phyloP scores from a whole-genome alignment of 176 grass and related monocot genomes.

The Oryza meridionalis region DNA sequence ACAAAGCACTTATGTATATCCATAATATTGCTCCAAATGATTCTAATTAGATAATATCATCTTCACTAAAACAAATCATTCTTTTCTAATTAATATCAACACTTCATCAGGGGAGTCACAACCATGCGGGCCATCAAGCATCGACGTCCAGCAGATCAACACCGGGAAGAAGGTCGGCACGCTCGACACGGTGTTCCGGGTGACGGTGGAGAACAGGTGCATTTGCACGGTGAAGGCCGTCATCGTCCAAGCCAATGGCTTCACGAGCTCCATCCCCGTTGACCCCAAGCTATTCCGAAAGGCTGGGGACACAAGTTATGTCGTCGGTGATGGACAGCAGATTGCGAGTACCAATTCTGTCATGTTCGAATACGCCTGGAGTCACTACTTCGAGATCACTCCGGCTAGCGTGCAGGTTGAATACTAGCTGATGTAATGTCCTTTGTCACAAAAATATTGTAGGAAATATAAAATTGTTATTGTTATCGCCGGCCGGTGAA shows the following conservation, averaged over 20 bases:
- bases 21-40: too few species aligned
- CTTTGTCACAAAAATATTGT: too few species aligned
- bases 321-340: not conserved
- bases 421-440: not conserved
- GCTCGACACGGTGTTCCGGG: conserved; percentile 2
- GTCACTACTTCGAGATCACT: conserved; percentile 26
- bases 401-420: not conserved
- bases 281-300: not conserved
- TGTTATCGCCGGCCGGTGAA: too few species aligned
- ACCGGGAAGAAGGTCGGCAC: not conserved
- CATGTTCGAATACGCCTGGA: conserved; percentile 20
- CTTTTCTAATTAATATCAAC: too few species aligned
- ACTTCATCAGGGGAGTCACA: not conserved
- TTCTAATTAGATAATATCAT: too few species aligned
- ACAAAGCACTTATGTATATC: too few species aligned
- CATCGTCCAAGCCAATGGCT: not conserved
- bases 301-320: not conserved
- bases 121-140: not conserved
- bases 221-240: not conserved
- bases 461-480: too few species aligned
- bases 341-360: not conserved
- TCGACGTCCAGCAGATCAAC: not conserved
- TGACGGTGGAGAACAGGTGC: conserved; percentile 8
- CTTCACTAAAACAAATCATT: too few species aligned
- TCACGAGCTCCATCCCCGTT: conserved; percentile 2